Percentiles rank a stretch among this genome's conserved stretches.
phyloP scores from a whole-genome alignment of 176 grass and related monocot genomes.

The Phoenix dactylifera region DNA sequence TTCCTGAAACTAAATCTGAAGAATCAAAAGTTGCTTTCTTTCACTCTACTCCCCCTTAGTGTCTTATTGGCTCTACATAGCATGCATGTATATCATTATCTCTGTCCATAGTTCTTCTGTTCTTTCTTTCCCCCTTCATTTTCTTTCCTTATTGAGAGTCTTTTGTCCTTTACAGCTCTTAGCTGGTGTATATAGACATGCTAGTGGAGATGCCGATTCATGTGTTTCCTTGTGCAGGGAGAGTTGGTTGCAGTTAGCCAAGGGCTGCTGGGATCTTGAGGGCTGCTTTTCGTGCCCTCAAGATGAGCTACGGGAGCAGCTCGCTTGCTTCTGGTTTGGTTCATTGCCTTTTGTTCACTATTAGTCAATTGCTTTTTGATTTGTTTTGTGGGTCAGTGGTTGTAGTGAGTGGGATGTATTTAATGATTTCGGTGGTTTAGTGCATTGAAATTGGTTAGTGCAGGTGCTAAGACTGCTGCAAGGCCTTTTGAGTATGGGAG shows the following conservation, averaged over 20 bases:
- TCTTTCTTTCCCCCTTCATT: no score
- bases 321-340: conserved; percentile 34
- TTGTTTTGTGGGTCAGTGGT: no score
- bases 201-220: no score
- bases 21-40: conserved; percentile 10
- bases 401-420: no score
- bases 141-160: no score
- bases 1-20: conserved; percentile 7
- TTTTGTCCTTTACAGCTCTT: no score
- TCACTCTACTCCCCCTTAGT: neutral
- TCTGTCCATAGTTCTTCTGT: no score
- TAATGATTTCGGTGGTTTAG: conserved; percentile 8
- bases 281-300: conserved; percentile 8
- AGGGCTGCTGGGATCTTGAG: conserved; percentile 16
- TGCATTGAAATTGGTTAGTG: conserved; percentile 20
- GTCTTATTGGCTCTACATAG: no score
- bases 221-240: conserved; percentile 19
- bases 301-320: conserved; percentile 44
- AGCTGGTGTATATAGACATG: no score
- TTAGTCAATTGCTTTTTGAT: neutral
- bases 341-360: neutral
- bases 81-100: no score
- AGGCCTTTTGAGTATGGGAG: conserved; percentile 82
- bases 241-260: conserved; percentile 8
- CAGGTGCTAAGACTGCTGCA: conserved; percentile 49